Evolutionary conservation across 768 basidiomycete species (phyloP).

Genomic region (Coprinellus aureogranulatus): DNA sequence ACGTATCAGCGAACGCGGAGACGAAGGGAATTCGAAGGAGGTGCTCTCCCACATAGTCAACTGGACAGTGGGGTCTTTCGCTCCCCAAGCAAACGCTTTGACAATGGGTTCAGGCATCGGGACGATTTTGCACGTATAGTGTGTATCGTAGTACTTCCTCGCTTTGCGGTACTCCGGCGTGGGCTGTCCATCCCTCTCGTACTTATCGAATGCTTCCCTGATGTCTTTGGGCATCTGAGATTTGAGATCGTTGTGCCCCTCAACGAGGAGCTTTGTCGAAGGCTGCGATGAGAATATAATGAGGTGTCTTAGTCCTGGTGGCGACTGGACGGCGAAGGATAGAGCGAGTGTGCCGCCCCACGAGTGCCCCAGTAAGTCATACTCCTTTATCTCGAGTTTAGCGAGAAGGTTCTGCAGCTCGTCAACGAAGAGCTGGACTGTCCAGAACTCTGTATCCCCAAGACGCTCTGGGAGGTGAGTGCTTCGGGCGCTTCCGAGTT

Average conservation of each 20-base stretch:
- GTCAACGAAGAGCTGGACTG: constrained; percentile 47
- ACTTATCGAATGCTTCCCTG: constrained; percentile 42
- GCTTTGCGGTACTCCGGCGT: constrained; percentile 42
- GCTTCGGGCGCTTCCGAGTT: constrained; percentile 50
- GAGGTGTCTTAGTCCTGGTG: constrained; percentile 18
- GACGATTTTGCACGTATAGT: constrained; percentile 42
- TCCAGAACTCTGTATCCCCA: constrained; percentile 46
- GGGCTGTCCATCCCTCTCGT: constrained; percentile 33
- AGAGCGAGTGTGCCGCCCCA: constrained; percentile 56
- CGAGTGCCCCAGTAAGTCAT: constrained; percentile 51
- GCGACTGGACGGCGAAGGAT: constrained; percentile 36
- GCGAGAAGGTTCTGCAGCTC: constrained; percentile 51
- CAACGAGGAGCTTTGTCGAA: too few species aligned
- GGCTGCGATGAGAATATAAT: neutral
- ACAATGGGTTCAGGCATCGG: constrained; percentile 43
- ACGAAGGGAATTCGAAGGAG: constrained; percentile 14
- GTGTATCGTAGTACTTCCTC: constrained; percentile 38
- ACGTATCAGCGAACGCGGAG: constrained; percentile 28
- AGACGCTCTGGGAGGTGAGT: constrained; percentile 46
- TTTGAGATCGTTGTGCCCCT: too few species aligned
- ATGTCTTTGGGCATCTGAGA: too few species aligned
- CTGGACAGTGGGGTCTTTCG: constrained; percentile 48
- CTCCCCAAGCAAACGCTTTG: constrained; percentile 28
- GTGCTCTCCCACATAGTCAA: constrained; percentile 38
- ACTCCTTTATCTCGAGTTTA: constrained; percentile 39